Base-by-base conservation (phyloP, 2,329 filamentous ascomycete species). In the Cercospora sesami region DNA sequence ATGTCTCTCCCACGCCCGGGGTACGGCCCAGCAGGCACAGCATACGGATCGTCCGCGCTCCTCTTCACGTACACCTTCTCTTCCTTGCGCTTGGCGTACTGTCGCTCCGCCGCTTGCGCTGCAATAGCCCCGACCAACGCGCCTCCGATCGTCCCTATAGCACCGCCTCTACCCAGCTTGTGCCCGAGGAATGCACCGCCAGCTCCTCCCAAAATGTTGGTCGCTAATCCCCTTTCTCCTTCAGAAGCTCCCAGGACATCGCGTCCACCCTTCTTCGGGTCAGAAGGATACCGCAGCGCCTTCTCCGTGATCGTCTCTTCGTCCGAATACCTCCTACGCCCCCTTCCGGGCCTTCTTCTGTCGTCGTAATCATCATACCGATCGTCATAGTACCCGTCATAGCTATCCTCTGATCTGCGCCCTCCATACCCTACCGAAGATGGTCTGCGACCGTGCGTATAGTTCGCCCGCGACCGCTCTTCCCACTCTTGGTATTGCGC, bases 121-220 rank as follows among this genome's bases (percentile, higher is more conserved):
- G 71, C 74, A 2, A 76, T 66, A 7, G 74, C 73, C n/a, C 74
- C 74, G 1, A 75, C 64, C 8, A 75, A 66, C 14, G 72, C 69
- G 7, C 74, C 75, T 18, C 74, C 73, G 4, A 77, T 58, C 5
- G 74, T 75, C 3, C 72, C 71, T 18, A 76, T 59, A 1, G 68
- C 59, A 9, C 62, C 65, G 23, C 67, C 71, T 30, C 68, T 70
- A 6, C 67, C 69, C 5, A 74, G 58, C 59, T 75, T 73, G 26
- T 75, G 73, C 12, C 73, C 75, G 2, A 76, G 57, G 51, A 73
- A 71, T 0, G 75, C 75, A 12, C 75, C 75, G 6, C 70, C 75
- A 5, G 73, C 73, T 3, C 73, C 73, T 26, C 75, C 75, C 8
- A 75, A 63, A 8, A 76, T 55, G 21, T 73, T 73, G 16, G 74